phyloP scores from a whole-genome alignment of 2,329 filamentous ascomycete genomes.

The Phialocephala subalpina region DNA sequence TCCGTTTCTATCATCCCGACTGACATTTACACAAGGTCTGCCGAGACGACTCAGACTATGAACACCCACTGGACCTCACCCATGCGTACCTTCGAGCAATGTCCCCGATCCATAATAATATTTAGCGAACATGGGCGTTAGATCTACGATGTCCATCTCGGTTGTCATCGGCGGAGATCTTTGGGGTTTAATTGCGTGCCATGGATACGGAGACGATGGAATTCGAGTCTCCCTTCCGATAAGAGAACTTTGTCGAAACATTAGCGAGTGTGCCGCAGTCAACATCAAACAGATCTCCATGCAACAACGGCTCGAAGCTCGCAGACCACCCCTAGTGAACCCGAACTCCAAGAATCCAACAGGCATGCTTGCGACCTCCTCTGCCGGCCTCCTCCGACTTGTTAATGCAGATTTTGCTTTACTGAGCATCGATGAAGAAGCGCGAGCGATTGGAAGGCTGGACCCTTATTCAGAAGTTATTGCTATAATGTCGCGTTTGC shows the following conservation, averaged over 20 bases:
- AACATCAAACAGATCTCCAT: conserved; percentile 37
- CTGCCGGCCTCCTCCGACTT: conserved; percentile 81
- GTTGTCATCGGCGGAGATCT: too few relatives aligned
- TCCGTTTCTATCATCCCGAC: neutral
- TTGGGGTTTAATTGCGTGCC: too few relatives aligned
- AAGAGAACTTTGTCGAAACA: conserved; percentile 85
- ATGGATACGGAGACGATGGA: conserved; percentile 74
- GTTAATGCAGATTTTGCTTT: conserved; percentile 90
- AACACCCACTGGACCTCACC: conserved; percentile 79
- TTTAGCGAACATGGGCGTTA: conserved; percentile 85
- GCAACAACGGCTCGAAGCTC: conserved; percentile 32
- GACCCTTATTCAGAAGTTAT: conserved; percentile 83
- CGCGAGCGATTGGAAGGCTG: conserved; percentile 80
- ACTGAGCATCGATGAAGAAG: conserved; percentile 84
- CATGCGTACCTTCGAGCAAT: conserved; percentile 87
- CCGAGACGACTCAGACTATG: conserved; percentile 74
- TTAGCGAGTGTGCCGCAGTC: conserved; percentile 53
- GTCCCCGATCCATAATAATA: conserved; percentile 88
- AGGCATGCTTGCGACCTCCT: conserved; percentile 89
- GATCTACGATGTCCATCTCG: too few relatives aligned
- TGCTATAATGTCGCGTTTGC: conserved; percentile 84
- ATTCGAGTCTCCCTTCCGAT: conserved; percentile 91
- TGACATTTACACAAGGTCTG: conserved; percentile 57
- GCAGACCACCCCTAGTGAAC: conserved; percentile 21
- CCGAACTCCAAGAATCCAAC: conserved; percentile 28